Evolutionary conservation across 225 moss, liverwort and hornwort species (phyloP), one percentile per base, ranked within the genome.

Genomic region (Marchantia paleacea): DNA sequence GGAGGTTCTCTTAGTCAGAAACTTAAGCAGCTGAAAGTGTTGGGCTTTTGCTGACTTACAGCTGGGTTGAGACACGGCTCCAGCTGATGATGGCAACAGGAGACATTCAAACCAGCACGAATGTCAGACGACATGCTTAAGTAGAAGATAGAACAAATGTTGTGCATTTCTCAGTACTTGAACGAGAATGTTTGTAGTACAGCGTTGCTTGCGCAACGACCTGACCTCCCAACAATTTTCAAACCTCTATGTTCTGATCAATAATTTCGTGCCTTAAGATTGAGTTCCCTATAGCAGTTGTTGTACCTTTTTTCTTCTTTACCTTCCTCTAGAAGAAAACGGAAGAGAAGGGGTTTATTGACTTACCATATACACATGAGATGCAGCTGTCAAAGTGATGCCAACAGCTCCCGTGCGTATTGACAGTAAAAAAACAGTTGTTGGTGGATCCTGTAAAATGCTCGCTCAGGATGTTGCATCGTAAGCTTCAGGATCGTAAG

Each of bases 1-100:
- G 26, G 48, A 47, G 19, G 8, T 10, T 50, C 31, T 50, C 5
- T 8, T 0, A 7, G 18, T 20, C 16, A 16, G 31, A 50, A 15
- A 49, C 7, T 20, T 1, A 31, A 0, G 48, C 50, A 9, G n/a
- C 22, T 5, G 47, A 30, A 26, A 76, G 60, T 19, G 30, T 52
- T 65, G 55, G 61, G 49, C 66, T 30, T 72, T 65, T 26, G 75
- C 54, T 30, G 7, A 89, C 92, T 49, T 89, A 97, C 97, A 74
- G 97, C 95, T 54, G 97, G 97, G 80, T 97, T 97, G 65, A 97
- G 95, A 78, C 97, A 97, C 74, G 97, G 97, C 89, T 97, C 97
- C 89, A 97, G 91, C 97, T 97, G 92, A 88, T 79, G 72, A 70
- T 73, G 84, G 71, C 26, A 83, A 39, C 49, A 61, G 28, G 55